Evolutionary conservation across 768 basidiomycete species (phyloP).

Genomic region (Leccinum broughii): DNA sequence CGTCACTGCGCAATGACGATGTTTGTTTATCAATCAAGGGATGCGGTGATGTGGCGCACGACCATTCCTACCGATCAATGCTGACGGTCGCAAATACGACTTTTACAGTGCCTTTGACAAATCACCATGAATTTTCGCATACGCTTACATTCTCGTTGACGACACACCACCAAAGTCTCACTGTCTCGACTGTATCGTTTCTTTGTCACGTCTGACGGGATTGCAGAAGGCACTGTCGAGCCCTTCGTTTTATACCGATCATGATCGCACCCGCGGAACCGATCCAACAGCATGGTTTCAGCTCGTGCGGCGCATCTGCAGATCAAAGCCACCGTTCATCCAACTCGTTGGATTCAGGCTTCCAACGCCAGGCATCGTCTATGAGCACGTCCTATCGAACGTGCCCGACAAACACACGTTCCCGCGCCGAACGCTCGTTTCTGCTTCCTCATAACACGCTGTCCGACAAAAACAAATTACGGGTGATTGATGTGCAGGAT

Average conservation of each 20-base stretch:
- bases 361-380: slow-evolving; percentile 4
- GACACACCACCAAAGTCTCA: neutral
- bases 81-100: neutral
- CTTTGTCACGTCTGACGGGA: neutral
- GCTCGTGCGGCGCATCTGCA: slow-evolving; percentile 7
- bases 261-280: slow-evolving; percentile 15
- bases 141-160: neutral
- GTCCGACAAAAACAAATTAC: neutral
- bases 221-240: slow-evolving; percentile 6
- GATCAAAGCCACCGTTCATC: slow-evolving; percentile 16
- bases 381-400: neutral
- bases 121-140: neutral
- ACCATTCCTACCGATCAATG: slow-evolving; percentile 3
- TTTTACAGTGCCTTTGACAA: neutral
- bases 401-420: slow-evolving; percentile 1
- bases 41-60: slow-evolving; percentile 23
- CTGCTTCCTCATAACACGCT: neutral
- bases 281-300: slow-evolving; percentile 13
- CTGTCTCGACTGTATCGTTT: neutral
- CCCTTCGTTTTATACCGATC: slow-evolving; percentile 21
- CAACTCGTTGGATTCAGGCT: slow-evolving; percentile 3
- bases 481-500: neutral
- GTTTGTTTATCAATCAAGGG: slow-evolving; percentile 13
- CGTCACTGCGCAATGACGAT: slow-evolving; percentile 15
- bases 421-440: neutral